A percentile compares a stretch with the other conserved stretches of the same genome.
phyloP scores from a whole-genome alignment of 2,329 filamentous ascomycete species.

The Byssochlamys sp. region DNA sequence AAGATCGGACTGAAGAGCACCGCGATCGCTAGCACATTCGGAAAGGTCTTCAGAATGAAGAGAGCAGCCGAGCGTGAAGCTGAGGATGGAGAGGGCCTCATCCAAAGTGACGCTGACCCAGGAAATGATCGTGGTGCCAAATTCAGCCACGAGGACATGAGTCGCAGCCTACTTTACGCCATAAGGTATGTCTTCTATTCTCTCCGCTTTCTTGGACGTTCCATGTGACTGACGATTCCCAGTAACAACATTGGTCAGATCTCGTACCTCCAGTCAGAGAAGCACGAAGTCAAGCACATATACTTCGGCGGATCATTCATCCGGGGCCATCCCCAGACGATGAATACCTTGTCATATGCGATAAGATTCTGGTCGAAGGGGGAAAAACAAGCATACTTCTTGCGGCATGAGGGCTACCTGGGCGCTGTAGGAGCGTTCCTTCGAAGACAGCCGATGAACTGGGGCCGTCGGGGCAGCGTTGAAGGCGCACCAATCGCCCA shows the following conservation, averaged over 20 bases:
- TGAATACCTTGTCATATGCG: constrained; percentile 92
- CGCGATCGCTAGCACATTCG: constrained; percentile 91
- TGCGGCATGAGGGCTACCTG: constrained; percentile 90
- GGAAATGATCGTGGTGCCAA: constrained; percentile 26
- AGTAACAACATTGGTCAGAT: constrained; percentile 98
- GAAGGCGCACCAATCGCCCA: constrained; percentile 35
- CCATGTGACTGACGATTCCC: constrained; percentile 10
- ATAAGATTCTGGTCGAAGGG: constrained; percentile 97
- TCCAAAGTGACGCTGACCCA: constrained; percentile 41
- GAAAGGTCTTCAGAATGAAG: constrained; percentile 92
- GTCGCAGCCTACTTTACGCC: constrained; percentile 81
- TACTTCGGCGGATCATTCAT: constrained; percentile 98
- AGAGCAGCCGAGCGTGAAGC: constrained; percentile 68
- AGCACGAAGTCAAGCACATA: constrained; percentile 80
- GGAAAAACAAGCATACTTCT: constrained; percentile 86
- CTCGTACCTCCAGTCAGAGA: constrained; percentile 91
- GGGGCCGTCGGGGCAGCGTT: constrained; percentile 74
- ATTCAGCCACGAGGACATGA: constrained; percentile 78
- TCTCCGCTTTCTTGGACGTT: not conserved
- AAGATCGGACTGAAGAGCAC: constrained; percentile 95
- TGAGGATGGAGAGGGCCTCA: constrained; percentile 58
- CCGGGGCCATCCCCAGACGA: constrained; percentile 88
- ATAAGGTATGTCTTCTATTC: constrained; percentile 47
- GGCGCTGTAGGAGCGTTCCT: constrained; percentile 90
- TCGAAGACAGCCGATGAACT: constrained; percentile 79